Conservation (phyloP, 1,284 basidiomycete species). For the Apiotrichum sp. region DNA sequence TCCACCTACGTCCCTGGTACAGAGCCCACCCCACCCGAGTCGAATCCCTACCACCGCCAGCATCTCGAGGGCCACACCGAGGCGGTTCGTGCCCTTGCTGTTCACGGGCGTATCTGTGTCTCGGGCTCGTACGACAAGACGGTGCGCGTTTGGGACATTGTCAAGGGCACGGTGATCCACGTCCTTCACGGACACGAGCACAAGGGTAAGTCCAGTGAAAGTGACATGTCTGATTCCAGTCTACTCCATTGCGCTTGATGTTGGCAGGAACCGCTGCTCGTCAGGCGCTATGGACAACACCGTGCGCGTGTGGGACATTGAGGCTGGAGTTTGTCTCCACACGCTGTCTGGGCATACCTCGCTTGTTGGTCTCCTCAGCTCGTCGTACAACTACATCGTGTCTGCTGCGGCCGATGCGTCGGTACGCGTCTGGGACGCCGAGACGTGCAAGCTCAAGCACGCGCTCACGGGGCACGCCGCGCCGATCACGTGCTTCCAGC, state of each 20-base stretch:
- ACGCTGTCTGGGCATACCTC: slow-evolving; percentile 80
- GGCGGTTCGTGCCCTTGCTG: slow-evolving; percentile 86
- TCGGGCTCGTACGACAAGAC: slow-evolving; percentile 94
- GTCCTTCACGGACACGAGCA: slow-evolving; percentile 78
- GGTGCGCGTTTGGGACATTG: slow-evolving; percentile 89
- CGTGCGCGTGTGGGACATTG: slow-evolving; percentile 84
- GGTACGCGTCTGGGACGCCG: slow-evolving; percentile 84
- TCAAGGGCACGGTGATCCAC: slow-evolving; percentile 76
- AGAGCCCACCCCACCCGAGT: slow-evolving; percentile 46
- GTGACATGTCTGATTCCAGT: slow-evolving; percentile 51
- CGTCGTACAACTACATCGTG: slow-evolving; percentile 81
- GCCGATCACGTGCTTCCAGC: slow-evolving; percentile 94
- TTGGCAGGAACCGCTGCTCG: slow-evolving; percentile 73
- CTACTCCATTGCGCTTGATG: slow-evolving; percentile 83
- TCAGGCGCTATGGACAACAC: slow-evolving; percentile 96
- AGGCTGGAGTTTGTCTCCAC: slow-evolving; percentile 69
- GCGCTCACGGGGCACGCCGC: slow-evolving; percentile 81
- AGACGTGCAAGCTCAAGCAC: slow-evolving; percentile 68
- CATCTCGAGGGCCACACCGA: slow-evolving; percentile 81
- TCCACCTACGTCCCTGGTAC: background rate
- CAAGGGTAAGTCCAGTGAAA: slow-evolving; percentile 58
- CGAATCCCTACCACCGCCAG: slow-evolving; percentile 83
- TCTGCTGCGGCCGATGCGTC: slow-evolving; percentile 92
- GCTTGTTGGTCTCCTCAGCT: slow-evolving; percentile 74
- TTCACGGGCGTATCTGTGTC: slow-evolving; percentile 77